phyloP scores from a whole-genome alignment of 495 filamentous ascomycete genomes.

The Lepraria neglecta region DNA sequence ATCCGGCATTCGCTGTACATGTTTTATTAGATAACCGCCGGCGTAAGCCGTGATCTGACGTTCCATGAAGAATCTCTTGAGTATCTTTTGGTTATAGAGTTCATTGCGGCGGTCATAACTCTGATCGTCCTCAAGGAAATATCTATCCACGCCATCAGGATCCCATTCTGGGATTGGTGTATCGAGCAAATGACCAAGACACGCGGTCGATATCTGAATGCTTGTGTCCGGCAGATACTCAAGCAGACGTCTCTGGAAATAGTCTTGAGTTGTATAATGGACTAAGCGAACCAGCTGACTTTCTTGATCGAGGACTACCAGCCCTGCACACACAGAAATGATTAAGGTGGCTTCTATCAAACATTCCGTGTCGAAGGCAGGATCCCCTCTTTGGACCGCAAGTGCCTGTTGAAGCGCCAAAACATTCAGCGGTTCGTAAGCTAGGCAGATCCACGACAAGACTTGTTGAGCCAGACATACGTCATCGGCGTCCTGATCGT shows the following conservation, averaged over 20 bases:
- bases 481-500: neutral
- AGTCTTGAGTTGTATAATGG: constrained; percentile 34
- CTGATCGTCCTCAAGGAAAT: too few species aligned
- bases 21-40: too few species aligned
- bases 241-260: constrained; percentile 9
- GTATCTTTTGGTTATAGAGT: too few species aligned
- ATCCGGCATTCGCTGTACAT: too few species aligned
- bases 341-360: constrained; percentile 29
- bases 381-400: neutral
- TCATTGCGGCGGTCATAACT: too few species aligned
- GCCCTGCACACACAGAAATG: constrained; percentile 32
- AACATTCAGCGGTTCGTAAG: neutral
- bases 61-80: too few species aligned
- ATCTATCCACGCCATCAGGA: too few species aligned
- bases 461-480: neutral
- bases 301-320: constrained; percentile 35
- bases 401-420: neutral
- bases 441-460: neutral
- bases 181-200: too few species aligned
- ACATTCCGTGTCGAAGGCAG: constrained; percentile 29
- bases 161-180: too few species aligned
- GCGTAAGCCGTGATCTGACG: too few species aligned
- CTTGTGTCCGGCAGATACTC: neutral
- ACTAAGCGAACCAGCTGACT: constrained; percentile 31
- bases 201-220: too few species aligned